Evolutionary conservation across 306 rosid genomes (phyloP), one percentile per base, ranked within the genome.

Genomic region (Quercus robur): DNA sequence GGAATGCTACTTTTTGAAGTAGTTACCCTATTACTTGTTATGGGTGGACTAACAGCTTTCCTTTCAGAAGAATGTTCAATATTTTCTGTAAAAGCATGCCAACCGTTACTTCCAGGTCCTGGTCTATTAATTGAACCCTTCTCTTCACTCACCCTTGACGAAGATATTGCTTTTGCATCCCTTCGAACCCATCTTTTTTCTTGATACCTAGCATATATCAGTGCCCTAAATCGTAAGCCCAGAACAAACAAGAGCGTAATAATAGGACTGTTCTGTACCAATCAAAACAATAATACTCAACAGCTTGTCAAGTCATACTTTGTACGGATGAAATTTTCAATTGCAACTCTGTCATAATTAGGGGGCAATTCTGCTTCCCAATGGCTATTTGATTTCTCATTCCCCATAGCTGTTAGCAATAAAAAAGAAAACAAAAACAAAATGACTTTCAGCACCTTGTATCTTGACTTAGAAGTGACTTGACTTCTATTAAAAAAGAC

Each of bases 281-380:
- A 18, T 44, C 72, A 33, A 33, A 67, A 33, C 17, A 19, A 31
- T 19, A 67, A 33, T 23, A 67, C 15, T 67, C 52, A 67, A 67
- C 72, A 33, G 49, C 49, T 33, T 9, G 41, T 67, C 25, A 31
- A 67, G 15, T 33, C 99, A 75, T 94, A 96, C 99, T 96, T 96
- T 66, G 99, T 97, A 66, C 98, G 99, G 76, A 96, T 96, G 84
- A 96, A 96, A 80, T 96, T 91, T 89, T 93, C 98, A 69, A 91
- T 93, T 73, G 98, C 99, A 86, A 91, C 97, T 90, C 99, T 89
- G 84, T 96, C 93, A 54, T 96, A 93, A 81, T 96, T 84, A 82
- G 98, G 97, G 67, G 98, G 98, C 66, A 96, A 89, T 84, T 93
- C 99, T 71, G 99, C 97, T 89, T 96, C 99, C 99, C 99, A 96